Evolutionary conservation across 1,139 yeast species (phyloP), one percentile per base, ranked within the genome.

Genomic region (Geotrichum restrictum): DNA sequence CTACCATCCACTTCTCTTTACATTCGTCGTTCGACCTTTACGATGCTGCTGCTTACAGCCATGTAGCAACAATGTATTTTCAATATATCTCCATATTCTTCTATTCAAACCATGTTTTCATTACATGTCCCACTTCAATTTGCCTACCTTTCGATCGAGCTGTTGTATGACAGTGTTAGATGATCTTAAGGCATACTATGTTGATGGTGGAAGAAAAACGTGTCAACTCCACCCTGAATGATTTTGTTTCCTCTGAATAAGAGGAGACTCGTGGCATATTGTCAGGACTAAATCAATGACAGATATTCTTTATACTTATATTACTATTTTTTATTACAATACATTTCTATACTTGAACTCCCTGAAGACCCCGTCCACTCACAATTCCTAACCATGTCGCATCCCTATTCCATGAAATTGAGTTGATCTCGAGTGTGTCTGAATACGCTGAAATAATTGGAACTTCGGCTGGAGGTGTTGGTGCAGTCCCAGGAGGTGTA

Each of bases 371-470:
- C 59, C 83, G 82, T 4, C 96, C 96, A 58, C 85, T 75, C 16
- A 85, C 87, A 21, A 81, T 80, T 3, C 95, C 96, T 62, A 87
- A 75, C 93, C 95, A 88, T 58, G 83, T 84, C 18, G 93, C 95
- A 7, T 69, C 71, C 1, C 74, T 72, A 59, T 81, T 76, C 96
- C 97, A 89, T 48, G 85, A 74, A 13, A 84, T 82, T 63, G 83
- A 81, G 68, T 89, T 89, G 14, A 89, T 76, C 67, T 87, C 95
- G 55, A 78, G 66, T 2, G 78, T 77, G 58, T 84, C 88, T 29
- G 79, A 74, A 61, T 79, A 83, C 8, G 81, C 81, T 49, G 74
- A 69, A 10, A 74, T 72, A 1, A 88, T 45, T 3, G 53, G 48
- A 19, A 24, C 45, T 22, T 45, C 53, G 3, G 37, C 7, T 1